Evolutionary conservation across 164 flowering plant species (phyloP).

Genomic region (Vitis cinerea): DNA sequence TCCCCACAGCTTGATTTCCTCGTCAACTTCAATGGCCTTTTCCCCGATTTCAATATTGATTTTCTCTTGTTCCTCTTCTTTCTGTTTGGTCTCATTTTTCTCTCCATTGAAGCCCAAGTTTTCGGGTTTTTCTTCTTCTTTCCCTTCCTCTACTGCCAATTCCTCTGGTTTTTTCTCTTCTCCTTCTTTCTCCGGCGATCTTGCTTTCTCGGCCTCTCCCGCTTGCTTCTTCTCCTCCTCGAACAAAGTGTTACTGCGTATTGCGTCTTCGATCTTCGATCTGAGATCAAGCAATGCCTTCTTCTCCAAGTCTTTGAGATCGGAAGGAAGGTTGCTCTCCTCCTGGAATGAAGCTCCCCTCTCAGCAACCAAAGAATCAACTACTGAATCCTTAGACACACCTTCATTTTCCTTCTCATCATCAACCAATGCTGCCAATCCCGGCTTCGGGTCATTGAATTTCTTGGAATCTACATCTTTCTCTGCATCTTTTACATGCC

Average conservation of each 20-base stretch:
- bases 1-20: conserved; percentile 18
- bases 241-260: conserved; percentile 31
- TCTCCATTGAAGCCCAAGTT: too few relatives aligned
- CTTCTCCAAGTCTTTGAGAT: conserved; percentile 46
- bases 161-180: background rate
- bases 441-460: conserved; percentile 9
- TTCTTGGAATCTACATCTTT: background rate
- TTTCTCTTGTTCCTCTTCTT: background rate
- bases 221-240: conserved; percentile 6
- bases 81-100: too few relatives aligned
- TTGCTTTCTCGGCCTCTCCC: background rate
- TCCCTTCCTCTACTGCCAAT: background rate
- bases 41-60: background rate
- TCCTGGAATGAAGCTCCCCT: conserved; percentile 41
- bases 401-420: background rate
- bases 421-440: conserved; percentile 1
- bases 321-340: conserved; percentile 38
- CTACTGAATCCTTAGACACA: background rate
- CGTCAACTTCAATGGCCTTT: background rate
- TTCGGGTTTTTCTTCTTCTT: background rate
- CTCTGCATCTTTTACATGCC: background rate
- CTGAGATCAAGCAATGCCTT: conserved; percentile 49
- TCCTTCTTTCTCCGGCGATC: background rate
- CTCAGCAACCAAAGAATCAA: conserved; percentile 4
- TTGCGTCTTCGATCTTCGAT: conserved; percentile 49